A percentile compares a stretch with the other conserved stretches of the same genome.
Conservation (phyloP, 164 flowering plant species). For the Euptelea pleiosperma region DNA sequence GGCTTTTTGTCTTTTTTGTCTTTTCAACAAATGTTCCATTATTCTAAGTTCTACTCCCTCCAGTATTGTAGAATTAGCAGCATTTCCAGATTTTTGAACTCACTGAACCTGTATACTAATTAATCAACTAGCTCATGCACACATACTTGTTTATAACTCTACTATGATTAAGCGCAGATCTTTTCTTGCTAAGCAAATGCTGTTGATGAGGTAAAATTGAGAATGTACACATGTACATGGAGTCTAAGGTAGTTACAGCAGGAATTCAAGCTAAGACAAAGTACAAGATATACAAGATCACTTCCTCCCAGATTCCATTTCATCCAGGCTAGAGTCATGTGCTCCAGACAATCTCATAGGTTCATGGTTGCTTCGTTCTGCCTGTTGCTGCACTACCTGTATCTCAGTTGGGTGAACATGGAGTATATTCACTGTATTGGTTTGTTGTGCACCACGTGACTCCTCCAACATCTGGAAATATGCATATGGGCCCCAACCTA, state of each 20-base stretch:
- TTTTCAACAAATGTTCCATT: too few relatives aligned
- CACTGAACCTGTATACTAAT: too few relatives aligned
- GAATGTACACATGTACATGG: neutral
- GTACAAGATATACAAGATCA: conserved; percentile 15
- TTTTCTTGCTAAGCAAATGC: too few relatives aligned
- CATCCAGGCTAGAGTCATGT: conserved; percentile 22
- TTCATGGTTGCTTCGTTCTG: conserved; percentile 6
- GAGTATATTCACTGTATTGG: conserved; percentile 11
- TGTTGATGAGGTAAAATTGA: too few relatives aligned
- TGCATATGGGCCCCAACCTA: conserved; percentile 54
- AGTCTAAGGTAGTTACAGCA: neutral
- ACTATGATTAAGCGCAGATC: too few relatives aligned
- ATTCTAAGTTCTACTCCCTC: too few relatives aligned
- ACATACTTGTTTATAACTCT: too few relatives aligned
- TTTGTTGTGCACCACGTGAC: conserved; percentile 15
- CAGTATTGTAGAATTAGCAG: too few relatives aligned
- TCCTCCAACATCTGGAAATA: conserved; percentile 54
- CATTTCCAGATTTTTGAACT: too few relatives aligned
- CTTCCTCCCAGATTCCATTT: conserved; percentile 37
- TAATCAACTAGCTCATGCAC: too few relatives aligned
- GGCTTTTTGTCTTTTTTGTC: too few relatives aligned
- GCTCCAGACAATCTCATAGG: neutral
- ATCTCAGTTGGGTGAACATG: conserved; percentile 19
- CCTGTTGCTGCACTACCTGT: conserved; percentile 17
- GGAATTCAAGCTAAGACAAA: neutral